A percentile compares a stretch with the other conserved stretches of the same genome.
Evolutionary conservation across 108 stramenopile genomes (phyloP).

Genomic region (Fistulifera solaris): DNA sequence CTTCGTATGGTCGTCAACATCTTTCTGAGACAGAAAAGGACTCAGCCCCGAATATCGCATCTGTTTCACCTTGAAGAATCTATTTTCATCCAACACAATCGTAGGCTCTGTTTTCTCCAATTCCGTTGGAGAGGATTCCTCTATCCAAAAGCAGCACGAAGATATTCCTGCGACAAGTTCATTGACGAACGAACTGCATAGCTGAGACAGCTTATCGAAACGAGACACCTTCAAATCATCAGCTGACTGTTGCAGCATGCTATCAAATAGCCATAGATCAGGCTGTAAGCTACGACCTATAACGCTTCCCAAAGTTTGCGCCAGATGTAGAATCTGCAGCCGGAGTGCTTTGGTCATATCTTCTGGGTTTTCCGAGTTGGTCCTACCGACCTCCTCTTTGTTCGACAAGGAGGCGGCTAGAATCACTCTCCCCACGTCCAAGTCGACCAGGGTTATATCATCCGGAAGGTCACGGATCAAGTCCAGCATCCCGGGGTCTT

Average conservation of each 20-base stretch:
- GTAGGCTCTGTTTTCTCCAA: constrained; percentile 31
- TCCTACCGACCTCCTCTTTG: constrained; percentile 22
- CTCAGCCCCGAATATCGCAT: constrained; percentile 23
- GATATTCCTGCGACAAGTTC: constrained; percentile 53
- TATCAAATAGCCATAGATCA: constrained; percentile 64
- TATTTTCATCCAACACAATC: constrained; percentile 78
- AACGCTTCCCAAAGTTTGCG: constrained; percentile 53
- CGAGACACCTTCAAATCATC: background rate
- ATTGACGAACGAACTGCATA: constrained; percentile 25
- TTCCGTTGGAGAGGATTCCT: constrained; percentile 29
- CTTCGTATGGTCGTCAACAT: background rate
- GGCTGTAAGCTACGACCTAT: constrained; percentile 46
- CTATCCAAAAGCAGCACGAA: constrained; percentile 75
- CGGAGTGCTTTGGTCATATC: constrained; percentile 40
- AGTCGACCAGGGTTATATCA: constrained; percentile 79
- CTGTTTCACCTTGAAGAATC: constrained; percentile 63
- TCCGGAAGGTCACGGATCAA: constrained; percentile 55
- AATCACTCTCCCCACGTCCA: constrained; percentile 83
- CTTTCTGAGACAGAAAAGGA: constrained; percentile 24
- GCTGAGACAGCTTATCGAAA: constrained; percentile 2
- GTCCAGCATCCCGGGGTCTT: constrained; percentile 46
- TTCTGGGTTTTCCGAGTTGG: constrained; percentile 13
- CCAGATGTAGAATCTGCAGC: constrained; percentile 62
- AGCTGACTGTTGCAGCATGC: constrained; percentile 1
- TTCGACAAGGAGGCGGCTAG: constrained; percentile 48